Evolutionary conservation across 805 yeast species (phyloP), one percentile per base, ranked within the genome.

Genomic region (Myxozyma nipponensis): DNA sequence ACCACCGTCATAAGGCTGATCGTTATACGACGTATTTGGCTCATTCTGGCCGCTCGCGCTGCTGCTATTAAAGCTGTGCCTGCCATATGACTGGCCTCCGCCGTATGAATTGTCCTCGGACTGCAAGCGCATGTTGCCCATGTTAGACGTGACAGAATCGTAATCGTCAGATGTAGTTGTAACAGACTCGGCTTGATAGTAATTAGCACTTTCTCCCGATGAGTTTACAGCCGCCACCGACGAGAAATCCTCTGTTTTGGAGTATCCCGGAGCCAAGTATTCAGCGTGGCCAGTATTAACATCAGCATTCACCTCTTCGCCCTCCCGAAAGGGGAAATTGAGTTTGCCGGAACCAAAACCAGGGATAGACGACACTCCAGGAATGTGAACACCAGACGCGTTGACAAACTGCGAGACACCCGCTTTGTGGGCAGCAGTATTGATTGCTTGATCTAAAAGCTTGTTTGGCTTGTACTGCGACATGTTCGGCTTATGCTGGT

Each of bases 351-450:
- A 23, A 18, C 15, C 19, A 17, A 19, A 23, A n/a, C n/a, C n/a
- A n/a, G n/a, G n/a, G n/a, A n/a, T n/a, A 18, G 41, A 38, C 30
- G 43, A 23, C 7, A 22, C n/a, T 19, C 26, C 26, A 5, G 44
- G 44, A 25, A 41, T 18, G 9, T 41, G 9, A 4, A 37, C 13
- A n/a, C 47, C 40, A n/a, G 37, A 22, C 17, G 37, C 10, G 1
- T 30, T 21, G 23, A 43, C 46, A 32, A 37, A 43, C 32, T 43
- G 46, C 5, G 42, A 36, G 24, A 44, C 35, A 36, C 42, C 47
- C 10, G 47, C 47, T 19, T 24, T 21, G n/a, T 36, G 30, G 17
- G 47, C 47, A 6, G 15, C 47, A n/a, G 10, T 3, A 23, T 44
- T 17, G 34, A 44, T 38, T 13, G 35, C 47, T 6, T 23, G 19